Percentiles rank a stretch among this genome's conserved stretches.
Conservation (phyloP, 1,284 basidiomycete species). For the Mycena sp. region DNA sequence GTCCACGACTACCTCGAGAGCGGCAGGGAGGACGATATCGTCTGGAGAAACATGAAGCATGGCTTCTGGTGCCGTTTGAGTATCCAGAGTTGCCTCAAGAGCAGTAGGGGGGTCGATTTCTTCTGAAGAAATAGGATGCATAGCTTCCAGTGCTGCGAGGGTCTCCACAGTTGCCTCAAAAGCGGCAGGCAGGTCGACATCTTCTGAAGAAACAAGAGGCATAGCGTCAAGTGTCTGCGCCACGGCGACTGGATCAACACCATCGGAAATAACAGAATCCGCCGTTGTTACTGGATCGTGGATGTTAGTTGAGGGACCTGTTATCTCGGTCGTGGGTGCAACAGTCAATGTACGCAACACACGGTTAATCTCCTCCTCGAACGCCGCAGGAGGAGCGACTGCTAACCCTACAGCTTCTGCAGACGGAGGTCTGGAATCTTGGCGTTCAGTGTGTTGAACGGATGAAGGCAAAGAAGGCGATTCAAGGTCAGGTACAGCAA, state of each 20-base stretch:
- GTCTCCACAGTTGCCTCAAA: no score
- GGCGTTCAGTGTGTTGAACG: neutral
- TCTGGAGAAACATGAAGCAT: no score
- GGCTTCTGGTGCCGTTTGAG: no score
- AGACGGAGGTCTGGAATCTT: neutral
- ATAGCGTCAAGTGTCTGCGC: neutral
- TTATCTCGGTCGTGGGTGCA: neutral
- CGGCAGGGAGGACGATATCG: no score
- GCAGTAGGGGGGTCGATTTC: no score
- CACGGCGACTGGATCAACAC: neutral
- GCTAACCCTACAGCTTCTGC: neutral
- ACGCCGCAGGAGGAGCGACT: neutral
- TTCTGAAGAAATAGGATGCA: no score
- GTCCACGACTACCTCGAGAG: no score
- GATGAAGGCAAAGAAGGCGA: neutral
- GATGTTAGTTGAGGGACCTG: neutral
- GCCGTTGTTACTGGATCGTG: neutral
- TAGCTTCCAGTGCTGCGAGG: neutral
- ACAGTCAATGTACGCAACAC: slow-evolving; percentile 16
- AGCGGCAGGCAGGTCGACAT: neutral
- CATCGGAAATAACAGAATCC: neutral
- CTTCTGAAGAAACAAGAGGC: neutral
- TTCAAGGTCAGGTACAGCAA: neutral
- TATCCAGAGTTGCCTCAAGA: no score
- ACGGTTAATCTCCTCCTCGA: slow-evolving; percentile 13